A percentile compares a stretch with the other conserved stretches of the same genome.
phyloP scores from a whole-genome alignment of 148 eudicot genomes.

The Persicaria maculosa region DNA sequence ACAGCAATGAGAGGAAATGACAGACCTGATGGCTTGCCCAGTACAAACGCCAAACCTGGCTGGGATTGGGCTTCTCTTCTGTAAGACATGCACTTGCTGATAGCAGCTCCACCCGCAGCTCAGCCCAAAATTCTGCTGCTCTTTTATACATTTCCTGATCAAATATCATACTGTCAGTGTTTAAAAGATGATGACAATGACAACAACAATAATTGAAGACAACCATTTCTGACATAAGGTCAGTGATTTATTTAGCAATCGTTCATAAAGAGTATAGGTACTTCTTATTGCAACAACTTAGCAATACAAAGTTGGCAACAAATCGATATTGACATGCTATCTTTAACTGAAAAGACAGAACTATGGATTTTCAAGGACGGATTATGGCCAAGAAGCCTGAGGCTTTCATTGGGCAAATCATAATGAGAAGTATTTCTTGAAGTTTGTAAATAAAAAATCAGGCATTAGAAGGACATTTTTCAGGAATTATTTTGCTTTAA shows the following conservation, averaged over 20 bases:
- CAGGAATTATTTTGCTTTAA: not conserved
- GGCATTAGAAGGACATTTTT: not conserved
- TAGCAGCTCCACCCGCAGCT: slow-evolving; percentile 75
- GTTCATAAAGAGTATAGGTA: not conserved
- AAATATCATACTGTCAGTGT: slow-evolving; percentile 5
- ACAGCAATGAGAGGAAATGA: not conserved
- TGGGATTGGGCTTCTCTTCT: slow-evolving; percentile 65
- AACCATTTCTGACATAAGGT: not conserved
- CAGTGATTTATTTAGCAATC: not conserved
- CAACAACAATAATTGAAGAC: not conserved
- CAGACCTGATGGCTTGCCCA: slow-evolving; percentile 98
- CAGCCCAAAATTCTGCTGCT: slow-evolving; percentile 98
- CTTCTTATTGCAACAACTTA: not conserved
- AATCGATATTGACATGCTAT: not conserved
- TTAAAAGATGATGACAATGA: not conserved
- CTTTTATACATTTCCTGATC: slow-evolving; percentile 73
- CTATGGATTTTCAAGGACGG: not conserved
- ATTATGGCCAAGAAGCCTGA: not conserved
- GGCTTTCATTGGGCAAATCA: not conserved
- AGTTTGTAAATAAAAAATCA: not conserved
- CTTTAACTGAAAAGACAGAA: not conserved
- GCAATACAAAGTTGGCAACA: not conserved
- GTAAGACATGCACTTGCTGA: slow-evolving; percentile 51
- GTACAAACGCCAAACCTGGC: slow-evolving; percentile 90
- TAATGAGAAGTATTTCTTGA: not conserved